A percentile compares a stretch with the other conserved stretches of the same genome.
Conservation (phyloP, 169 alveolate genomes). For the Cryptosporidium andersoni region DNA sequence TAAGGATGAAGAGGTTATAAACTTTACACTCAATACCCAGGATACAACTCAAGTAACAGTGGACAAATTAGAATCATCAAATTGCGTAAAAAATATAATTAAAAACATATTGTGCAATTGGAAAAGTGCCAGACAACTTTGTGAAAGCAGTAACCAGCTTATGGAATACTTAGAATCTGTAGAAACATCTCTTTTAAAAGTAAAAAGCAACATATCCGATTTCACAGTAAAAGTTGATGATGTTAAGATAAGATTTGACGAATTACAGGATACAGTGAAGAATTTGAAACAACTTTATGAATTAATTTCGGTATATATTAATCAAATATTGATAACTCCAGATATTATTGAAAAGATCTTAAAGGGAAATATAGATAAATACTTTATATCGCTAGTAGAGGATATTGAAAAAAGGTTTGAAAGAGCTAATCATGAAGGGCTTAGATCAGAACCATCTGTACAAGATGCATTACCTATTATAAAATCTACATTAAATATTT, state of each 20-base stretch:
- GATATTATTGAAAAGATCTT: slow-evolving; percentile 5
- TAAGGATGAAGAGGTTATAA: too few species aligned
- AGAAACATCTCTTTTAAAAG: not conserved
- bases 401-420: too few species aligned
- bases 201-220: slow-evolving; percentile 5
- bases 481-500: too few species aligned
- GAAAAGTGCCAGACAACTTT: not conserved
- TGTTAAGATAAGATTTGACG: slow-evolving; percentile 7
- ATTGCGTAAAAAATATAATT: too few species aligned
- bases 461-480: too few species aligned
- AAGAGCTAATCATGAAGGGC: too few species aligned
- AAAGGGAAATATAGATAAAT: not conserved
- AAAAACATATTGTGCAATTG: too few species aligned
- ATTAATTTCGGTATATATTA: not conserved
- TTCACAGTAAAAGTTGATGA: slow-evolving; percentile 17
- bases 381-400: too few species aligned
- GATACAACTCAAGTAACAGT: too few species aligned
- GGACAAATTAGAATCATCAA: too few species aligned
- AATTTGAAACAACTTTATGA: not conserved
- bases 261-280: not conserved
- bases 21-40: too few species aligned
- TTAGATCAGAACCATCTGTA: too few species aligned
- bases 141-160: not conserved
- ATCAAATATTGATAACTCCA: not conserved
- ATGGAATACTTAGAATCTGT: not conserved